Evolutionary conservation across 148 eudicot genomes (phyloP).

Genomic region (Tetragonia tetragonoides): DNA sequence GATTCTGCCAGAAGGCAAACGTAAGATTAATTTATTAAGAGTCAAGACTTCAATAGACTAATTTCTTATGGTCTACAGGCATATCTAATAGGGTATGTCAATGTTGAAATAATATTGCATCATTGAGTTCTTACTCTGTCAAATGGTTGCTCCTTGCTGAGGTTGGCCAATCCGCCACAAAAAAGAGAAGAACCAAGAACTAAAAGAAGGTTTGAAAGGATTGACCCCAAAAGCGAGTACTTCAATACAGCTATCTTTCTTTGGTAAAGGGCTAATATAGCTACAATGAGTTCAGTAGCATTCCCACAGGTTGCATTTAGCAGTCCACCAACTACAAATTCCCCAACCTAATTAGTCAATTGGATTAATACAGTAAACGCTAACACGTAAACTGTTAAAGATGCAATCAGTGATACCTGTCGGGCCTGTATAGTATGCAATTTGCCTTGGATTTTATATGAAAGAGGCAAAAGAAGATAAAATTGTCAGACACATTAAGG

Average conservation of each 20-base stretch:
- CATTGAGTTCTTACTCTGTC: slow-evolving; percentile 45
- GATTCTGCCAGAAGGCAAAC: slow-evolving; percentile 38
- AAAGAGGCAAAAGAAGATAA: not conserved
- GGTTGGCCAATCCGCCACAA: slow-evolving; percentile 72
- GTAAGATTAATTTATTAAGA: not conserved
- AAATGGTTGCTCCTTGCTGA: slow-evolving; percentile 59
- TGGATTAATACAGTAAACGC: not conserved
- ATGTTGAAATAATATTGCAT: not conserved
- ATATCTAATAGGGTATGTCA: not conserved
- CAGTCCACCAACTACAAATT: slow-evolving; percentile 71
- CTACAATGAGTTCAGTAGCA: slow-evolving; percentile 80
- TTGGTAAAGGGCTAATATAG: slow-evolving; percentile 64
- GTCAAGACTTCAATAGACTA: not conserved
- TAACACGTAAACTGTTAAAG: not conserved
- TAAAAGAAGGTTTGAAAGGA: slow-evolving; percentile 71
- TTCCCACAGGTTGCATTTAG: slow-evolving; percentile 89
- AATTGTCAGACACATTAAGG: slow-evolving; percentile 12
- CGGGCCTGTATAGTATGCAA: slow-evolving; percentile 71
- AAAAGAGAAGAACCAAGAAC: slow-evolving; percentile 76
- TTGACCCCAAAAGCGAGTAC: slow-evolving; percentile 74
- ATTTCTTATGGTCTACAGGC: not conserved
- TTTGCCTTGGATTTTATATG: slow-evolving; percentile 52
- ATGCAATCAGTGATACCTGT: slow-evolving; percentile 47
- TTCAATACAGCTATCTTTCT: slow-evolving; percentile 68
- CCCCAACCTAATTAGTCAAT: slow-evolving; percentile 5